Evolutionary conservation across 306 rosid genomes (phyloP).

Genomic region (Astragalus membranaceus): DNA sequence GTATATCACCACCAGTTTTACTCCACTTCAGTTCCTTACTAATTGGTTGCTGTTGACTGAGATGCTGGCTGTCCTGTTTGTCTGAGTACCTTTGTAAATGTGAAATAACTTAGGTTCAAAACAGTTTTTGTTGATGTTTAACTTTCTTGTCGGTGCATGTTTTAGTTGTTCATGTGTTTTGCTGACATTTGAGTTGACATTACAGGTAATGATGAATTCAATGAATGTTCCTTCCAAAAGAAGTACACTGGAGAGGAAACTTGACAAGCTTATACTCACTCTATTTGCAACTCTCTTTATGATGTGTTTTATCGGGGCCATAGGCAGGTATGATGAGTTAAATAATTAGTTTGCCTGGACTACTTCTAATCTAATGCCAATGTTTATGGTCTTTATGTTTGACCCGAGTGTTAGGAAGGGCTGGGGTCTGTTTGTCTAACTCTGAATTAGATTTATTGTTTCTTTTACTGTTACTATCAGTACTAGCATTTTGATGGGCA

Average conservation of each 20-base stretch:
- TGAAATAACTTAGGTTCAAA: background rate
- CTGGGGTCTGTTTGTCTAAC: background rate
- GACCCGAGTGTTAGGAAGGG: background rate
- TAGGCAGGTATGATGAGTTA: constrained; percentile 64
- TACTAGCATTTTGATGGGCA: background rate
- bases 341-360: background rate
- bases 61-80: constrained; percentile 1
- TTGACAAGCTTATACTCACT: constrained; percentile 81
- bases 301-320: constrained; percentile 84
- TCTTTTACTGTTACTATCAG: background rate
- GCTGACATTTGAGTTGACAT: constrained; percentile 21
- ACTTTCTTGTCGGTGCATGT: background rate
- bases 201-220: constrained; percentile 98
- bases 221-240: constrained; percentile 99
- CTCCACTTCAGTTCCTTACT: no score
- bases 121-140: background rate
- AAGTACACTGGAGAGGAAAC: constrained; percentile 95
- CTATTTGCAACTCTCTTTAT: constrained; percentile 71
- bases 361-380: background rate
- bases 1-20: background rate
- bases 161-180: constrained; percentile 4
- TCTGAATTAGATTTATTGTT: constrained; percentile 1
- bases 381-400: constrained; percentile 3
- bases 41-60: constrained; percentile 3
- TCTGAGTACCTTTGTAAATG: background rate